phyloP scores from a whole-genome alignment of 495 filamentous ascomycete species.

The Schizothecium vesticola region DNA sequence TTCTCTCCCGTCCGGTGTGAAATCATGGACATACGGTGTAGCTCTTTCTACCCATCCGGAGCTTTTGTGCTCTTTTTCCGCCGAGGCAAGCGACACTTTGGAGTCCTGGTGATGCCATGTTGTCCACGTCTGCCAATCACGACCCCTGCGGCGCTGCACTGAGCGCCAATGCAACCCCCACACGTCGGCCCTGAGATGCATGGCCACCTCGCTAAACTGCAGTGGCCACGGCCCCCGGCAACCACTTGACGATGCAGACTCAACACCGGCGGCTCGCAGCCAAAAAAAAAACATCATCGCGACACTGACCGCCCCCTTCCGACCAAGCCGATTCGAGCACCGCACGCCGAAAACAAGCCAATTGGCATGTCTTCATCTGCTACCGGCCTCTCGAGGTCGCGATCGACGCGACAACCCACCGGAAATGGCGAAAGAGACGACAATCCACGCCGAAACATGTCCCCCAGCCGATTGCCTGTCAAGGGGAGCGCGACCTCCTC shows the following conservation, averaged over 20 bases:
- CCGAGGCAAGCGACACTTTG: neutral
- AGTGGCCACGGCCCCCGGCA: neutral
- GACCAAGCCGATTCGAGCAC: neutral
- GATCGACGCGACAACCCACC: slow-evolving; percentile 40
- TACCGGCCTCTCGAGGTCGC: slow-evolving; percentile 35
- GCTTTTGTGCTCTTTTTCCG: neutral
- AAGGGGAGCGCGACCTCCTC: slow-evolving; percentile 24
- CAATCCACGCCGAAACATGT: slow-evolving; percentile 23
- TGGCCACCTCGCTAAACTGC: neutral
- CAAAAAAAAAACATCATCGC: neutral
- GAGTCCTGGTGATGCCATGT: neutral
- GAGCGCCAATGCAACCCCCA: slow-evolving; percentile 5
- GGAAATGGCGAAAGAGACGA: slow-evolving; percentile 11
- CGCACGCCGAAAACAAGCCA: neutral
- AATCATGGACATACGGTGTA: neutral
- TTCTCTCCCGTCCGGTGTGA: neutral
- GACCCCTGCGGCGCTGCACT: neutral
- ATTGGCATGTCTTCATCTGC: slow-evolving; percentile 26
- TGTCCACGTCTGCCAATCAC: neutral
- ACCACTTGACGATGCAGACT: neutral
- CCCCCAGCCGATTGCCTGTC: slow-evolving; percentile 46
- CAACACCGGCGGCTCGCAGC: neutral
- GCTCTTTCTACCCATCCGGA: neutral
- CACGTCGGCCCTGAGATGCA: neutral
- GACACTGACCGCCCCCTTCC: neutral